A percentile compares a stretch with the other conserved stretches of the same genome.
phyloP scores from a whole-genome alignment of 148 eudicot species.

The Nyssa sinensis region DNA sequence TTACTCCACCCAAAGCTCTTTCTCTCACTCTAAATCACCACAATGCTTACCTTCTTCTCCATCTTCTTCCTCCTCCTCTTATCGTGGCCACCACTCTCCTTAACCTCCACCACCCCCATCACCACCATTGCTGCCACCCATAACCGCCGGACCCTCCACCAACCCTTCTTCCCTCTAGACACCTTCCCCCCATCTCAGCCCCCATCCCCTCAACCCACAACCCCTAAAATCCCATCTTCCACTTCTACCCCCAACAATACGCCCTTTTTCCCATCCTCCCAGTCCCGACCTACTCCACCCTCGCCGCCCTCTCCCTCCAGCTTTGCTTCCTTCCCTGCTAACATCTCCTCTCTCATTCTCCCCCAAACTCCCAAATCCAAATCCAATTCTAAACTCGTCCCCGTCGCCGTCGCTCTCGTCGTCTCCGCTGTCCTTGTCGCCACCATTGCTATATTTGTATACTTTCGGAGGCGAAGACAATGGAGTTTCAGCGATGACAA shows the following conservation, averaged over 20 bases:
- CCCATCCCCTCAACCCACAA: slow-evolving; percentile 38
- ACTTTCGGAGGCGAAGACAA: slow-evolving; percentile 40
- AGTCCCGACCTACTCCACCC: slow-evolving; percentile 57
- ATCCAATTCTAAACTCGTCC: slow-evolving; percentile 42
- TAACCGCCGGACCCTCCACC: slow-evolving; percentile 81
- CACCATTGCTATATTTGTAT: slow-evolving; percentile 53
- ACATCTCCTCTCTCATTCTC: slow-evolving; percentile 73
- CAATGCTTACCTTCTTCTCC: background rate
- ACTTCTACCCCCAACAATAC: slow-evolving; percentile 29
- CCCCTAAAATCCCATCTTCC: slow-evolving; percentile 46
- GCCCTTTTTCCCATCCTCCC: slow-evolving; percentile 63
- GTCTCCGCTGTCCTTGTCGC: slow-evolving; percentile 52
- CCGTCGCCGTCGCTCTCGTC: slow-evolving; percentile 52
- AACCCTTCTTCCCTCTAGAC: slow-evolving; percentile 65
- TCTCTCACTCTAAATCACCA: slow-evolving; percentile 9
- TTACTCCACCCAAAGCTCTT: background rate
- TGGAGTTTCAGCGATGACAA: slow-evolving; percentile 16
- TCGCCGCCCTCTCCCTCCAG: slow-evolving; percentile 30
- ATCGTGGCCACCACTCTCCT: background rate
- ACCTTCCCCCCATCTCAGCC: slow-evolving; percentile 42
- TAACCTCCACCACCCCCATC: slow-evolving; percentile 23
- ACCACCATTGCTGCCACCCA: slow-evolving; percentile 17
- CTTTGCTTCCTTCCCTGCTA: slow-evolving; percentile 77
- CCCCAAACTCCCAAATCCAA: slow-evolving; percentile 54
- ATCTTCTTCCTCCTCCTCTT: slow-evolving; percentile 28